A percentile compares a stretch with the other conserved stretches of the same genome.
Evolutionary conservation across 139 green algal species (phyloP).

Genomic region (Tetradesmus obliquus): DNA sequence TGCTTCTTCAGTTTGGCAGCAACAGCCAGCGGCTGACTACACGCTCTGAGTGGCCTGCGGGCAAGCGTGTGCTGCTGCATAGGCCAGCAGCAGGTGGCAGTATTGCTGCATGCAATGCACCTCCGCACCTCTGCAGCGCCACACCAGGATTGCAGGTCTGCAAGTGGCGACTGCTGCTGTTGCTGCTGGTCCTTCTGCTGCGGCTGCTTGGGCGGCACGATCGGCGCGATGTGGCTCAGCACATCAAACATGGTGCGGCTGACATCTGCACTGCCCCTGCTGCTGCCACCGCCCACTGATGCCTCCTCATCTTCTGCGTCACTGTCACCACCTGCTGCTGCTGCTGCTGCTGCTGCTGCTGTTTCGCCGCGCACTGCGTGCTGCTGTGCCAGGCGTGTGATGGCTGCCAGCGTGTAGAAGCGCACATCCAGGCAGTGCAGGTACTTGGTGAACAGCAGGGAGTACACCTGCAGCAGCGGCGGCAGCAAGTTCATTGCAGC

Average conservation of each 20-base stretch:
- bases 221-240: slow-evolving; percentile 40
- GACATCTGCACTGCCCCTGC: slow-evolving; percentile 41
- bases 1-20: too few species aligned
- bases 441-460: slow-evolving; percentile 67
- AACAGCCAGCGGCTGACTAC: too few species aligned
- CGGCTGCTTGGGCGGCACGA: neutral
- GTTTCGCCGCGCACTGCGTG: slow-evolving; percentile 16
- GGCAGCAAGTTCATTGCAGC: neutral
- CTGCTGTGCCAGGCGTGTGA: slow-evolving; percentile 52
- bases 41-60: too few species aligned
- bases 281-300: neutral
- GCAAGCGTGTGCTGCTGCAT: neutral
- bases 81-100: too few species aligned
- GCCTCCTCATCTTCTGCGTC: slow-evolving; percentile 28
- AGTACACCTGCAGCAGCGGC: slow-evolving; percentile 53
- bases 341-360: neutral
- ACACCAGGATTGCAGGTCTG: slow-evolving; percentile 71
- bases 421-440: slow-evolving; percentile 69
- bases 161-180: slow-evolving; percentile 24
- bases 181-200: slow-evolving; percentile 18
- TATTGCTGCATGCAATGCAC: neutral
- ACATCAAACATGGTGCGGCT: slow-evolving; percentile 57
- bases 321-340: slow-evolving; percentile 26
- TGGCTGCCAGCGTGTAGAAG: slow-evolving; percentile 68
- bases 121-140: slow-evolving; percentile 65